These are phyloP conservation scores for Anisodus acutangulus DNA, from an alignment of 257 asterid genomes.

Conservation along the genomic window DNA sequence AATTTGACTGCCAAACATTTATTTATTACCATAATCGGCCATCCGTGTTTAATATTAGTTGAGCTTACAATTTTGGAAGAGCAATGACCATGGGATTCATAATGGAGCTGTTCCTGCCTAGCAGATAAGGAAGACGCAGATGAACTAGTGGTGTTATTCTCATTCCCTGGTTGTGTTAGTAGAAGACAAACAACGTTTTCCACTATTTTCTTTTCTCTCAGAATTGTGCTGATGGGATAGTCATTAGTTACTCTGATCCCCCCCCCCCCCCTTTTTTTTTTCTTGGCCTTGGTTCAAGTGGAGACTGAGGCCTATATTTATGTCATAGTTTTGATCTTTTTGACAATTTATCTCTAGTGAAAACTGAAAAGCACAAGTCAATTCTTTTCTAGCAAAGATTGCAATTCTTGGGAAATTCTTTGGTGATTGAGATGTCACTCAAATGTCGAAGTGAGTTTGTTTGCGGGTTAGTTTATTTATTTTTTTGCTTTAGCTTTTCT, in stretches of 20 bases:
- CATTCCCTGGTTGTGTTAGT: background rate
- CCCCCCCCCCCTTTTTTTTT: background rate
- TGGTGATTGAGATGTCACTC: conserved; percentile 1
- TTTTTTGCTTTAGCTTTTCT: background rate
- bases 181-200: background rate
- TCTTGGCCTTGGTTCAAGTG: conserved; percentile 13
- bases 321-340: conserved; percentile 11
- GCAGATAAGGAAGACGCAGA: background rate
- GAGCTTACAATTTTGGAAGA: conserved; percentile 26
- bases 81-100: conserved; percentile 22
- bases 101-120: conserved; percentile 23
- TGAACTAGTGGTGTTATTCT: conserved; percentile 15
- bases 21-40: conserved; percentile 34
- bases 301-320: background rate
- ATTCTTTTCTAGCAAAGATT: conserved; percentile 14
- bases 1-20: conserved; percentile 34
- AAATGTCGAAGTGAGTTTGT: background rate
- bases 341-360: conserved; percentile 17
- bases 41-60: conserved; percentile 22
- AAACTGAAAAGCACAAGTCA: background rate
- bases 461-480: background rate
- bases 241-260: background rate
- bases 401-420: conserved; percentile 16
- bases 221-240: conserved; percentile 14
- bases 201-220: background rate